These are phyloP conservation scores for Dictyostelium citrinum DNA, from an alignment of 78 protist species.

Conservation along the genomic window DNA sequence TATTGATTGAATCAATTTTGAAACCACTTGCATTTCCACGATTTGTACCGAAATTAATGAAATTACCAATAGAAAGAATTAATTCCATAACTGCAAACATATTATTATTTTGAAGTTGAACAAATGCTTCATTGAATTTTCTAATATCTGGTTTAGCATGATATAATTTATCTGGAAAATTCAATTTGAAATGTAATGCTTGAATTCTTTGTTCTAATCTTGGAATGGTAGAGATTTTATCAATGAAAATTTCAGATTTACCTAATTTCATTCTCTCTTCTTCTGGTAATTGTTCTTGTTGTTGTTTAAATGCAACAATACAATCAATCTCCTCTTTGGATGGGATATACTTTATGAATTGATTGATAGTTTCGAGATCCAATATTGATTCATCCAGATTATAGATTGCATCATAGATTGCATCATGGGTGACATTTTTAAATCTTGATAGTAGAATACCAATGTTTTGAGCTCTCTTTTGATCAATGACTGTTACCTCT, in stretches of 20 bases:
- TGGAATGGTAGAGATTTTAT: slow-evolving; percentile 24
- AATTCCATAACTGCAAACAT: slow-evolving; percentile 42
- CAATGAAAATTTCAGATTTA: slow-evolving; percentile 47
- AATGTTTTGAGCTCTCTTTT: slow-evolving; percentile 81
- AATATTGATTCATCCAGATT: slow-evolving; percentile 46
- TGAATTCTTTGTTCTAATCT: slow-evolving; percentile 43
- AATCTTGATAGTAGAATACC: slow-evolving; percentile 60
- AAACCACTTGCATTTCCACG: slow-evolving; percentile 83
- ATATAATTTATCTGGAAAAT: slow-evolving; percentile 68
- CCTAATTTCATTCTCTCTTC: slow-evolving; percentile 35
- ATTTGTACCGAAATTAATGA: slow-evolving; percentile 72
- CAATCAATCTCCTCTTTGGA: slow-evolving; percentile 67
- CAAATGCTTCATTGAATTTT: slow-evolving; percentile 60
- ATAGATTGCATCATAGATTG: slow-evolving; percentile 40
- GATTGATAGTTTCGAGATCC: slow-evolving; percentile 65
- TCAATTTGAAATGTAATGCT: slow-evolving; percentile 63
- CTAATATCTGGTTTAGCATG: slow-evolving; percentile 70
- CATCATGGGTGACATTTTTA: not conserved
- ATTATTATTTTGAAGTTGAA: slow-evolving; percentile 48
- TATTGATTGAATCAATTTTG: slow-evolving; percentile 71
- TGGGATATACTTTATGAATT: slow-evolving; percentile 51
- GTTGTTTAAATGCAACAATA: slow-evolving; percentile 28
- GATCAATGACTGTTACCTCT: slow-evolving; percentile 67
- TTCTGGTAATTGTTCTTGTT: not conserved
- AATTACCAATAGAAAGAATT: slow-evolving; percentile 76